These are phyloP conservation scores for Penicillium fuscoglaucum DNA, from an alignment of 2,329 filamentous ascomycete species.

Conservation along the genomic window DNA sequence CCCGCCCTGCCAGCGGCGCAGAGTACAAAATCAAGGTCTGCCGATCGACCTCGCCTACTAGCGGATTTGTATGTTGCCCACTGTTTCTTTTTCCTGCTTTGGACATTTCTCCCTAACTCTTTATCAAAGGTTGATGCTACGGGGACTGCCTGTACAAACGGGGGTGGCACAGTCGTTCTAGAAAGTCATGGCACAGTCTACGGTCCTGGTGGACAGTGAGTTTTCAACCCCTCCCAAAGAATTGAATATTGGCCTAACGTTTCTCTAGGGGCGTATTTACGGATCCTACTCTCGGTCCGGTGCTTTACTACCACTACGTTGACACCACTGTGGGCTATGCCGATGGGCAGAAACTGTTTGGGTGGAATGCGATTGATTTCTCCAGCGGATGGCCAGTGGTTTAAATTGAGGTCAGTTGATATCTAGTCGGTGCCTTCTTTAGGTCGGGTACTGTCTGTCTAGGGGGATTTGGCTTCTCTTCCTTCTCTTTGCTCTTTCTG, in stretches of 20 bases:
- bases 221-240: constrained; percentile 24
- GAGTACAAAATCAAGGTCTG: constrained; percentile 69
- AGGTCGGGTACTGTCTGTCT: neutral
- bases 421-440: neutral
- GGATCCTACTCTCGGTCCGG: constrained; percentile 47
- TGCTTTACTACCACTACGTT: constrained; percentile 65
- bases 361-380: constrained; percentile 50
- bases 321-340: constrained; percentile 55
- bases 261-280: constrained; percentile 31
- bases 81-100: neutral
- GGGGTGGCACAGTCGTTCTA: constrained; percentile 63
- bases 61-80: constrained; percentile 52
- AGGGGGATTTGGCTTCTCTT: neutral
- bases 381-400: constrained; percentile 49
- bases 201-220: constrained; percentile 65
- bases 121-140: constrained; percentile 48
- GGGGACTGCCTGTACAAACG: constrained; percentile 54
- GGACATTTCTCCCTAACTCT: neutral
- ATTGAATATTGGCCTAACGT: constrained; percentile 4
- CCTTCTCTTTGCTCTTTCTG: no score
- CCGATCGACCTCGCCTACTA: constrained; percentile 53
- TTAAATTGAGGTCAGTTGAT: constrained; percentile 14
- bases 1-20: constrained; percentile 54
- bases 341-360: constrained; percentile 50
- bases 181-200: constrained; percentile 62